Base-by-base conservation (phyloP, 148 eudicot species). In the Hydrangea macrophylla region DNA sequence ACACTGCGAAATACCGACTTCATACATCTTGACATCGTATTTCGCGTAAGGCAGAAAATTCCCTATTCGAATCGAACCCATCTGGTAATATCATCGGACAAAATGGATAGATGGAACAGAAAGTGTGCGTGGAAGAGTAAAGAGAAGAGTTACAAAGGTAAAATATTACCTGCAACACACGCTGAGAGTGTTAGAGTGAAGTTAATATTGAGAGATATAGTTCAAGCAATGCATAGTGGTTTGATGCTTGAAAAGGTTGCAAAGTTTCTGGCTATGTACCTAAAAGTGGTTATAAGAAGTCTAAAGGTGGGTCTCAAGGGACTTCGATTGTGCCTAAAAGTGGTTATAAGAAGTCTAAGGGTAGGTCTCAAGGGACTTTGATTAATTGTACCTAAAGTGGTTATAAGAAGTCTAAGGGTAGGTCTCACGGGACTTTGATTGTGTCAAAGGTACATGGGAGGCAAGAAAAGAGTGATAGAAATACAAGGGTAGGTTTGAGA, bases 41-140 rank as follows among this genome's bases (percentile, higher is more conserved):
- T 0, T 0, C 48, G 4, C 58, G 72, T 65, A 22, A 44, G 0
- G 79, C n/a, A 76, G 67, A 75, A 70, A 27, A 36, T 75, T 44
- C 78, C 78, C 2, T 69, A 69, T 23, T 69, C 78, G 0, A 69
- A 64, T 28, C 58, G 74, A 23, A 69, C 18, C 22, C 74, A 69
- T 56, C 44, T 55, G 20, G 78, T 75, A 15, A 37, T 65, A 11
- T 50, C 68, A 55, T 65, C 50, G 1, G 28, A 54, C 22, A 37
- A n/a, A 33, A 3, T 67, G 9, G 67, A 73, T 23, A 67, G 25
- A 39, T 7, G 25, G 51, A 0, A 48, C 18, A 67, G 77, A 18
- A 59, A 59, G 27, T 9, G 26, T 22, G 27, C 24, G 27, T 73
- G 63, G 12, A 54, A 70, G 51, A 1, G 24, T 3, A 26, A 37